Percentiles rank a stretch among this genome's conserved stretches.
phyloP scores from a whole-genome alignment of 1,284 basidiomycete species.

The Apiotrichum laibachii region DNA sequence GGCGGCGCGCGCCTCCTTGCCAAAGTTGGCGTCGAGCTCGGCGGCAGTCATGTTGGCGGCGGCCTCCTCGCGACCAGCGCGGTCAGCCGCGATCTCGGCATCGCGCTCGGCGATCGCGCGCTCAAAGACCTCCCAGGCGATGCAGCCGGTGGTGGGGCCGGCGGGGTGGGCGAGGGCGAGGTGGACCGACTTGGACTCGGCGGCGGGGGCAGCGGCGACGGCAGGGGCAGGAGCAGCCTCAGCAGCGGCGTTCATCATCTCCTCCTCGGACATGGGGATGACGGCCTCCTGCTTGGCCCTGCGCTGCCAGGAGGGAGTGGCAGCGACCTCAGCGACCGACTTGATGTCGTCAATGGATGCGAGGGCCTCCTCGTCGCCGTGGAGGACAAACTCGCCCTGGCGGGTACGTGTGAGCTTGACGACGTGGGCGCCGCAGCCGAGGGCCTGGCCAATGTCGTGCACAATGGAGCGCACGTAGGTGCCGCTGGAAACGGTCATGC shows the following conservation, averaged over 20 bases:
- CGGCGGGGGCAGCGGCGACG: conserved; percentile 1
- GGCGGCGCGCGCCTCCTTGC: conserved; percentile 58
- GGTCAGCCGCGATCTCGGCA: conserved; percentile 49
- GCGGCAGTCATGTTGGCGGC: conserved; percentile 51
- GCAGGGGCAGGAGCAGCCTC: conserved; percentile 6
- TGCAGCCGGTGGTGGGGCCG: conserved; percentile 53
- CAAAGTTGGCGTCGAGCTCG: conserved; percentile 28
- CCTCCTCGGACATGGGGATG: conserved; percentile 44
- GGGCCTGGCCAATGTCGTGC: conserved; percentile 77
- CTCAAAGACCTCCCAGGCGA: conserved; percentile 77
- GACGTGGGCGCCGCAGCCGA: conserved; percentile 85
- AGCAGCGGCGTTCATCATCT: conserved; percentile 28
- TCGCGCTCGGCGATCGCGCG: conserved; percentile 57
- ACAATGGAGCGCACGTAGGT: conserved; percentile 94
- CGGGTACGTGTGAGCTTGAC: conserved; percentile 79
- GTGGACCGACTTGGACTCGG: background rate
- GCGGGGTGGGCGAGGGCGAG: conserved; percentile 1
- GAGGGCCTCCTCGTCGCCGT: conserved; percentile 35
- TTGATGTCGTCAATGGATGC: conserved; percentile 21
- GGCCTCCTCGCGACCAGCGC: conserved; percentile 49
- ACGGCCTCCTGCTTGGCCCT: background rate
- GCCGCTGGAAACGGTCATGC: conserved; percentile 89
- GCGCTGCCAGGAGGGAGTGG: background rate
- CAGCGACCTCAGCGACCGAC: background rate
- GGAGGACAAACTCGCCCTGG: conserved; percentile 74